These are phyloP conservation scores for Selaginella moellendorffii DNA, from an alignment of 75 land plant species.

Conservation along the genomic window DNA sequence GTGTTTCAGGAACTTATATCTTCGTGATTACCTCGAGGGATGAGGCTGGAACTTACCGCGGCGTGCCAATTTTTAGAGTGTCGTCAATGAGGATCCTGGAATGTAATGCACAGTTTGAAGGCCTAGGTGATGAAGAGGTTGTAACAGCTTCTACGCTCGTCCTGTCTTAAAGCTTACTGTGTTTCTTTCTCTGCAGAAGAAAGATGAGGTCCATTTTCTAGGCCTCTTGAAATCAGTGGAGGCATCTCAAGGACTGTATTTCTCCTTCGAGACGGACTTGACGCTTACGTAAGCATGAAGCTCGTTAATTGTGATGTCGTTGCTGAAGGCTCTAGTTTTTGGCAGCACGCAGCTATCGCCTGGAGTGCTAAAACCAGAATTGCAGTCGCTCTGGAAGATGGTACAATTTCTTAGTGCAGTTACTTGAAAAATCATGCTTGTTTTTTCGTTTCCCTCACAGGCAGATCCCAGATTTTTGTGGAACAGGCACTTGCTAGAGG, in stretches of 20 bases:
- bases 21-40: constrained; percentile 55
- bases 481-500: constrained; percentile 72
- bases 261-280: constrained; percentile 3
- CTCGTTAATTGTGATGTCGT: neutral
- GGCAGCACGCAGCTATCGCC: neutral
- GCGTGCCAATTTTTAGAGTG: constrained; percentile 38
- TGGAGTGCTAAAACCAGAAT: neutral
- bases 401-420: neutral
- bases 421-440: too few relatives aligned
- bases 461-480: constrained; percentile 91
- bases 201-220: constrained; percentile 7
- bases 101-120: constrained; percentile 30
- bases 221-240: neutral
- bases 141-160: neutral
- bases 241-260: neutral
- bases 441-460: constrained; percentile 35
- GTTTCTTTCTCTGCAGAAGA: neutral
- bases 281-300: neutral
- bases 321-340: too few relatives aligned
- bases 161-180: neutral
- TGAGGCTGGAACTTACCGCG: constrained; percentile 45
- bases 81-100: constrained; percentile 46
- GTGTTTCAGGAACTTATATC: constrained; percentile 41
- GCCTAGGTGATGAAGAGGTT: neutral
- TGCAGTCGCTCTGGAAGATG: constrained; percentile 6